A percentile compares a stretch with the other conserved stretches of the same genome.
These are phyloP conservation scores for Linnemannia exigua DNA, from an alignment of 192 early-diverging fungal genomes.

Conservation along the genomic window DNA sequence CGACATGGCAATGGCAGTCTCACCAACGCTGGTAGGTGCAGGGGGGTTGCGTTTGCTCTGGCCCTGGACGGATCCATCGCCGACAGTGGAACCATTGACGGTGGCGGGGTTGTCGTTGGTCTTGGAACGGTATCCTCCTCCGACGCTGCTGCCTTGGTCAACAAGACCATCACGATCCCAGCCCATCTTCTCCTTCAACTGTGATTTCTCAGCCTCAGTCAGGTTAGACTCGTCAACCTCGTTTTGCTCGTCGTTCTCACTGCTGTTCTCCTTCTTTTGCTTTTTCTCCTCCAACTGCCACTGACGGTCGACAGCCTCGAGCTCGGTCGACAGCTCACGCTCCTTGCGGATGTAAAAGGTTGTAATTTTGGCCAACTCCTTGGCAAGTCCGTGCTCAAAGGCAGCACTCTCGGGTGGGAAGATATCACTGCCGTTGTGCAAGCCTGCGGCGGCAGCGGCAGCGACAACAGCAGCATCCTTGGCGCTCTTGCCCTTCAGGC, in stretches of 20 bases:
- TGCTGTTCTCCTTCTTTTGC: slow-evolving; percentile 14
- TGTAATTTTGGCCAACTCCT: slow-evolving; percentile 78
- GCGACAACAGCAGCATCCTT: slow-evolving; percentile 17
- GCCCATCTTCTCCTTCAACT: slow-evolving; percentile 32
- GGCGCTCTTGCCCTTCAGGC: slow-evolving; percentile 1
- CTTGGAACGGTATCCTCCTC: slow-evolving; percentile 2
- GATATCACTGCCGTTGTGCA: slow-evolving; percentile 16
- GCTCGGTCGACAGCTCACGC: slow-evolving; percentile 74
- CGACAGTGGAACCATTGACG: slow-evolving; percentile 26
- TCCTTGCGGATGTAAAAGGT: slow-evolving; percentile 89
- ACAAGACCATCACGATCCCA: slow-evolving; percentile 24
- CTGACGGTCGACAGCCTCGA: slow-evolving; percentile 59
- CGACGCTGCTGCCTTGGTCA: slow-evolving; percentile 5
- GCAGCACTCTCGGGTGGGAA: slow-evolving; percentile 40
- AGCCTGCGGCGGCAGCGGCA: background rate
- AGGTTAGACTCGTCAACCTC: slow-evolving; percentile 17
- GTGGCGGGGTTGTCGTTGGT: background rate
- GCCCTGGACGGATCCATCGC: background rate
- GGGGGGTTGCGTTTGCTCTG: background rate
- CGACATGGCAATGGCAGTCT: slow-evolving; percentile 11
- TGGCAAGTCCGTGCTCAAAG: slow-evolving; percentile 22
- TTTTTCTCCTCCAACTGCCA: slow-evolving; percentile 21
- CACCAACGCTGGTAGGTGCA: background rate
- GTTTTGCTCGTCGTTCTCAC: background rate
- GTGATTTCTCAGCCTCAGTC: slow-evolving; percentile 11